Conservation (phyloP, 2,329 filamentous ascomycete genomes). For the Fusarium vanettenii region DNA sequence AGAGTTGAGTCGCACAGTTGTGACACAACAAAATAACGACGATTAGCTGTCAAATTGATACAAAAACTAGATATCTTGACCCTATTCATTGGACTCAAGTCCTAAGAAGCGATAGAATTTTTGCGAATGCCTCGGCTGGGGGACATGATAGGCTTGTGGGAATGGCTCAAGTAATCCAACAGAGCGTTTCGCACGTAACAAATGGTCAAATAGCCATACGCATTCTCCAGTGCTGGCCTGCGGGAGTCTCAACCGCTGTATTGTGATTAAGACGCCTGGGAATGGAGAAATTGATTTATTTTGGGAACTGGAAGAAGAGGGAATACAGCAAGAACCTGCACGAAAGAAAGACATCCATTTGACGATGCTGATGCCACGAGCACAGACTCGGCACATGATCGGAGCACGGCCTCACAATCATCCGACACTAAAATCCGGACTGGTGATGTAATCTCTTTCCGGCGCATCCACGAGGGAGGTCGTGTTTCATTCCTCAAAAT, state of each 20-base stretch:
- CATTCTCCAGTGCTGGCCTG: no score
- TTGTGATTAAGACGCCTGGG: no score
- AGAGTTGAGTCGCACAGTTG: neutral
- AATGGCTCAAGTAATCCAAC: no score
- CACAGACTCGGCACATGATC: neutral
- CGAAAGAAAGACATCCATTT: no score
- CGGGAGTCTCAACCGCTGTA: no score
- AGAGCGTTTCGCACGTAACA: no score
- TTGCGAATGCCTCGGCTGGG: neutral
- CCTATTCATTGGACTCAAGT: neutral
- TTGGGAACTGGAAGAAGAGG: no score
- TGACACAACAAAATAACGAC: neutral
- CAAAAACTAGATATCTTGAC: neutral
- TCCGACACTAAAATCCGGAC: neutral
- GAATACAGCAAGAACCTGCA: no score
- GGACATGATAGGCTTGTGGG: neutral
- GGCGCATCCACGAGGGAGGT: slow-evolving; percentile 16
- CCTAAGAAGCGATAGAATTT: neutral
- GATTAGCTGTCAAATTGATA: neutral
- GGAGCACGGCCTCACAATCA: slow-evolving; percentile 1
- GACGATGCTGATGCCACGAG: no score
- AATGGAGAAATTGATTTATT: no score
- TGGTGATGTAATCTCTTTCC: neutral
- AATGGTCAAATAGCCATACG: no score
- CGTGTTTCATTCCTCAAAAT: slow-evolving; percentile 19